Conservation (phyloP, 169 alveolate genomes). For the Plasmodium knowlesi region DNA sequence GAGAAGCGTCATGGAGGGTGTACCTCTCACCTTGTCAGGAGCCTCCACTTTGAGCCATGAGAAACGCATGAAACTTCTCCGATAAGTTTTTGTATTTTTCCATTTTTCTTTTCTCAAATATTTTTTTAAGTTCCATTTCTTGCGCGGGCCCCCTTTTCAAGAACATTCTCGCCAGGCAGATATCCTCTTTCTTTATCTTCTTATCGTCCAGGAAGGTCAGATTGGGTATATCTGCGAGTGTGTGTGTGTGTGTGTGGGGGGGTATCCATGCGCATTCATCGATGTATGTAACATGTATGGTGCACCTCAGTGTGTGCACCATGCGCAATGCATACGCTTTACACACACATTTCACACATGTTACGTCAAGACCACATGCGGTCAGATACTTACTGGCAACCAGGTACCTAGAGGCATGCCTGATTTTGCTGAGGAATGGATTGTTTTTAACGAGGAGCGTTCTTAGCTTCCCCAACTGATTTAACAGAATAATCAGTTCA, state of each 20-base stretch:
- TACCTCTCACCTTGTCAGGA: background rate
- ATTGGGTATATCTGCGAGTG: conserved; percentile 29
- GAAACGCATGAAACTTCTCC: conserved; percentile 40
- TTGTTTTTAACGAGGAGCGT: conserved; percentile 40
- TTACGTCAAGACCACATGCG: background rate
- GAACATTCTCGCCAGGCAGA: conserved; percentile 46
- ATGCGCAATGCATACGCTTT: background rate
- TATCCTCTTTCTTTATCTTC: conserved; percentile 53
- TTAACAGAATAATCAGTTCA: conserved; percentile 23
- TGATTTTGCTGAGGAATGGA: conserved; percentile 37
- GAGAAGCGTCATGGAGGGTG: background rate
- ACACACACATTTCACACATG: background rate
- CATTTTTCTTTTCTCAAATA: conserved; percentile 30
- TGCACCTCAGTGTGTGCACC: too few species aligned
- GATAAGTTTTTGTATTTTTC: conserved; percentile 53
- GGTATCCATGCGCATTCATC: background rate
- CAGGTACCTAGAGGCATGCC: conserved; percentile 27
- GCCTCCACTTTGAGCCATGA: conserved; percentile 21
- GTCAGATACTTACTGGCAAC: conserved; percentile 56
- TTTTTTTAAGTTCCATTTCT: conserved; percentile 62
- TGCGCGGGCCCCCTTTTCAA: conserved; percentile 32
- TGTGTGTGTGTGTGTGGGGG: too few species aligned
- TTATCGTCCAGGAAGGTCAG: conserved; percentile 55
- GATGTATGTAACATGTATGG: too few species aligned
- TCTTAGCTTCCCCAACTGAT: conserved; percentile 24